Conservation (phyloP, 306 rosid species). For the Ziziphus jujuba region DNA sequence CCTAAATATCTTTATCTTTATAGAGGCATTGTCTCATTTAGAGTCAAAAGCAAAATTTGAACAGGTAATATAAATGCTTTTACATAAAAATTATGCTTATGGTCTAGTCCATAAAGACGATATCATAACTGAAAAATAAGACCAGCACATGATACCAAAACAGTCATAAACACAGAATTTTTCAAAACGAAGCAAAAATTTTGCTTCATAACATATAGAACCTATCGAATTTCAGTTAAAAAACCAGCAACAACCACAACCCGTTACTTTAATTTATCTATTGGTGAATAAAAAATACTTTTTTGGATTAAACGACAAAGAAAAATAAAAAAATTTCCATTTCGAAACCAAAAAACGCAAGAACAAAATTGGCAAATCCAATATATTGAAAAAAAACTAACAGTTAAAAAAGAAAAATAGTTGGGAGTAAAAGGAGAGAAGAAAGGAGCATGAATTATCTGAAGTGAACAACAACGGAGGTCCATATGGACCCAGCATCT, state of each 20-base stretch:
- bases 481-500: slow-evolving; percentile 19
- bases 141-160: not conserved
- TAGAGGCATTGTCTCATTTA: not conserved
- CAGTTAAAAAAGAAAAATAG: too few species aligned
- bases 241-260: too few species aligned
- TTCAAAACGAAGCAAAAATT: not conserved
- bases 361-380: not conserved
- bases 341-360: not conserved
- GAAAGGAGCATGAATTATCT: not conserved
- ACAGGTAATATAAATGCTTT: not conserved
- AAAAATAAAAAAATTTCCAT: too few species aligned
- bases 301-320: too few species aligned
- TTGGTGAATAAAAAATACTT: too few species aligned
- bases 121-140: not conserved
- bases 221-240: slow-evolving; percentile 6
- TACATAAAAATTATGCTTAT: not conserved
- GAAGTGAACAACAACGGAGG: slow-evolving; percentile 9
- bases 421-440: not conserved
- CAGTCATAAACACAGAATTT: slow-evolving; percentile 1
- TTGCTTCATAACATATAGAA: not conserved
- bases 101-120: not conserved
- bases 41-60: not conserved
- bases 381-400: not conserved
- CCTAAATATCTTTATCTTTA: not conserved
- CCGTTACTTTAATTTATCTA: too few species aligned